phyloP scores from a whole-genome alignment of 202 grass and related monocot species.

The Carex arenaria region DNA sequence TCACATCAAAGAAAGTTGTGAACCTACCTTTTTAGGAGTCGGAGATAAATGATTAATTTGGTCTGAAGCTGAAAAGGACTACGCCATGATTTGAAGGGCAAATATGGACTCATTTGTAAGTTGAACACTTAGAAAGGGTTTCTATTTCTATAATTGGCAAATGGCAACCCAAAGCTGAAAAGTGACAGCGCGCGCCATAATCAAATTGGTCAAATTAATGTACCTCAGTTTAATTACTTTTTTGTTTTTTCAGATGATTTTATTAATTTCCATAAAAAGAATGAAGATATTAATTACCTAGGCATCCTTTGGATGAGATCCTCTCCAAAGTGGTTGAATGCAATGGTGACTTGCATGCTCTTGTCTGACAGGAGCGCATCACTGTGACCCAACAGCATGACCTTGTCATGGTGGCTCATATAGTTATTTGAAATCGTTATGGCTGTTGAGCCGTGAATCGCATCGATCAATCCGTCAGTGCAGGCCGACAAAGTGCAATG shows the following conservation, averaged over 20 bases:
- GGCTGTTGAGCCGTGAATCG: conserved; percentile 16
- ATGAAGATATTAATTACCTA: conserved; percentile 21
- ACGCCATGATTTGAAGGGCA: conserved; percentile 5
- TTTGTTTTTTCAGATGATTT: conserved; percentile 7
- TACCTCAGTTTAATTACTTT: neutral
- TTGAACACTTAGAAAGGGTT: conserved; percentile 7
- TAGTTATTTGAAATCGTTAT: conserved; percentile 45
- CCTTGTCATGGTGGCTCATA: conserved; percentile 47
- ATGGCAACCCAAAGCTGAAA: neutral
- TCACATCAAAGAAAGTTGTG: neutral
- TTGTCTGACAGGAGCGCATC: conserved; percentile 32
- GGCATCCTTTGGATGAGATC: conserved; percentile 63
- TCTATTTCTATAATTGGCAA: conserved; percentile 11
- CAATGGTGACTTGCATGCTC: conserved; percentile 53
- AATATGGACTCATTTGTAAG: neutral
- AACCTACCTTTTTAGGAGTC: too few relatives aligned
- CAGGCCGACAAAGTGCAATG: conserved; percentile 38
- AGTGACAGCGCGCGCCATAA: neutral
- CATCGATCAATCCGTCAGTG: conserved; percentile 48
- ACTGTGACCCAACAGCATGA: conserved; percentile 38
- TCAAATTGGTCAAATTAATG: neutral
- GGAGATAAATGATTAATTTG: neutral
- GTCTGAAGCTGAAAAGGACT: neutral
- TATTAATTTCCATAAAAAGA: neutral
- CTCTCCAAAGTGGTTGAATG: conserved; percentile 55